Base-by-base conservation (phyloP, 305 asterid genomes). In the Rubia tinctorum region DNA sequence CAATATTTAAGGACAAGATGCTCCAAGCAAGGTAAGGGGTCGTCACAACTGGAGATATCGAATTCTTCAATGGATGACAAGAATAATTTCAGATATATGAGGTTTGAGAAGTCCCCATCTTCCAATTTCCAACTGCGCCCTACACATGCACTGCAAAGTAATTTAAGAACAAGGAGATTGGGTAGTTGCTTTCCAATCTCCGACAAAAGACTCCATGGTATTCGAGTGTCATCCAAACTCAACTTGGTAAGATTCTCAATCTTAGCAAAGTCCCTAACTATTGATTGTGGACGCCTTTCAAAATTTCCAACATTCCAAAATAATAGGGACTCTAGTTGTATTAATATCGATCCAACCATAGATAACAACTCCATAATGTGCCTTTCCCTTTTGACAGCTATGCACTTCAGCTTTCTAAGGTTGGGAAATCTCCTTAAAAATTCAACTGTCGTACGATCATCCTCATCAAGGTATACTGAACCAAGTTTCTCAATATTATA, bases 11-110 rank as follows among this genome's bases (percentile, higher is more conserved):
- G 22, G 22, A 77, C 60, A 17, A 77, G 25, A 7, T 23, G 14
- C 64, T 58, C 63, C 20, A 77, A 77, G 34, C 63, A 8, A 15
- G 80, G 80, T 27, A 77, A 68, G 17, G 47, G 47, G 17, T 13
- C 1, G 2, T 61, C 49, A 47, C 77, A 18, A 37, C 15, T 18
- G 10, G 65, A 10, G 43, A 49, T 61, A 72, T 59, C 17, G 3
- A 59, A 22, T 15, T 42, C 4, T 45, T 15, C 27, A 56, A 72
- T 8, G 8, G 58, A 8, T 44, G 53, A 42, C 27, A 17, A 6
- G 7, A 20, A 0, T 4, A 71, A n/a, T 40, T 42, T 55, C 39
- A 71, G 30, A 68, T 43, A 66, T 47, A n/a, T 65, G 55, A 72
- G 73, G 3, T n/a, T 47, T 14, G 10, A 18, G 43, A 77, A 72